These are phyloP conservation scores for Misopates orontium DNA, from an alignment of 257 asterid species.

Conservation along the genomic window DNA sequence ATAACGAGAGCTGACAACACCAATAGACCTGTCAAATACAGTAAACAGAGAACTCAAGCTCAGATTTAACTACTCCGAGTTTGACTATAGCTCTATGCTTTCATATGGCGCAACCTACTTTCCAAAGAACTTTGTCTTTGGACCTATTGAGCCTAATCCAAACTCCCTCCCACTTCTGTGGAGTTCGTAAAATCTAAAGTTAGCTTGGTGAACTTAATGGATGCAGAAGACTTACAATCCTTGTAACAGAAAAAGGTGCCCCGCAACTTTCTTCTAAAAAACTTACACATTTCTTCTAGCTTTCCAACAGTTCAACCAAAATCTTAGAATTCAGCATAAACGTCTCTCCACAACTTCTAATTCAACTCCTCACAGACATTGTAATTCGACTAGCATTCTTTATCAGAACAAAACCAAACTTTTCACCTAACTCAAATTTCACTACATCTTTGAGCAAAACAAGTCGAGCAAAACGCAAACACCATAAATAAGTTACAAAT, in stretches of 20 bases:
- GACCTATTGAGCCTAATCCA: not conserved
- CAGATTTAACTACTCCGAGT: not conserved
- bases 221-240: not conserved
- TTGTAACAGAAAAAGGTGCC: not conserved
- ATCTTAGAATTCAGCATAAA: not conserved
- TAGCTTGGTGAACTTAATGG: not conserved
- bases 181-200: not conserved
- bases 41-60: conserved; percentile 7
- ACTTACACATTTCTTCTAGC: not conserved
- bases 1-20: not conserved
- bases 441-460: not conserved
- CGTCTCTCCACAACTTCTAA: not conserved
- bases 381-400: not conserved
- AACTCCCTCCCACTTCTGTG: not conserved
- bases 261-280: not conserved
- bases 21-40: not conserved
- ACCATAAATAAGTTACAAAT: not conserved
- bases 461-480: too few species aligned
- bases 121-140: not conserved
- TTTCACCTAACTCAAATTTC: too few species aligned
- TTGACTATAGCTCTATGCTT: not conserved
- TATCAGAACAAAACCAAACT: not conserved
- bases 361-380: not conserved
- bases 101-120: not conserved
- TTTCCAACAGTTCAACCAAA: not conserved